These are phyloP conservation scores for Tylopilus sp. DNA, from an alignment of 768 basidiomycete genomes.

Conservation along the genomic window DNA sequence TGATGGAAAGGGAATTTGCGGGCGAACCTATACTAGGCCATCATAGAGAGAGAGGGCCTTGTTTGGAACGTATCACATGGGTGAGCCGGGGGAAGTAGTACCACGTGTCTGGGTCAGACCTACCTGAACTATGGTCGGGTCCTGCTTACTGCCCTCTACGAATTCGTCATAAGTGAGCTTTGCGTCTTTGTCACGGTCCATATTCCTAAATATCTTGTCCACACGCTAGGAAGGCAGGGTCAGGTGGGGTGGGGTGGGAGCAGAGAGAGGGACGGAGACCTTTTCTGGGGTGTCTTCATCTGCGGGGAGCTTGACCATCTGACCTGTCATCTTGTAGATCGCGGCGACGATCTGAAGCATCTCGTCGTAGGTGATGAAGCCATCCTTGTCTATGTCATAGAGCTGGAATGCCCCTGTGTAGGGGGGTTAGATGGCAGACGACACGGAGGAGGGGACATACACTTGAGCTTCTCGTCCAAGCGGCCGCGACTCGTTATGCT, in stretches of 20 bases:
- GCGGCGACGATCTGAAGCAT: constrained; percentile 98
- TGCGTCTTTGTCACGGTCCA: constrained; percentile 95
- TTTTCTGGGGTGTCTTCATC: constrained; percentile 99
- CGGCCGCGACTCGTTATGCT: constrained; percentile 91
- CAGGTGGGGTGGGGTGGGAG: constrained; percentile 3
- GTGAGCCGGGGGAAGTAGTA: constrained; percentile 5
- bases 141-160: constrained; percentile 97
- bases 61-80: constrained; percentile 17
- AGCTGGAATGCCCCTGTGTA: constrained; percentile 95
- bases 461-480: constrained; percentile 97
- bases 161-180: constrained; percentile 95
- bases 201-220: constrained; percentile 96
- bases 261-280: constrained; percentile 41
- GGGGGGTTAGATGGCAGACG: constrained; percentile 15
- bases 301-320: constrained; percentile 97
- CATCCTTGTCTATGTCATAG: constrained; percentile 98
- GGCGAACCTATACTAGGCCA: constrained; percentile 68
- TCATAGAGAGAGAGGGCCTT: constrained; percentile 95
- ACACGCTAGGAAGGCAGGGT: constrained; percentile 63
- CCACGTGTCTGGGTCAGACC: constrained; percentile 20
- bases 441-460: constrained; percentile 46
- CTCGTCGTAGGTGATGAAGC: constrained; percentile 96
- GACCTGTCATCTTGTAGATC: constrained; percentile 99
- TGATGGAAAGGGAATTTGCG: constrained; percentile 1
- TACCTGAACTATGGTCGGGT: constrained; percentile 98